Base-by-base conservation (phyloP, 805 yeast species). In the Metschnikowia kofuensis region DNA sequence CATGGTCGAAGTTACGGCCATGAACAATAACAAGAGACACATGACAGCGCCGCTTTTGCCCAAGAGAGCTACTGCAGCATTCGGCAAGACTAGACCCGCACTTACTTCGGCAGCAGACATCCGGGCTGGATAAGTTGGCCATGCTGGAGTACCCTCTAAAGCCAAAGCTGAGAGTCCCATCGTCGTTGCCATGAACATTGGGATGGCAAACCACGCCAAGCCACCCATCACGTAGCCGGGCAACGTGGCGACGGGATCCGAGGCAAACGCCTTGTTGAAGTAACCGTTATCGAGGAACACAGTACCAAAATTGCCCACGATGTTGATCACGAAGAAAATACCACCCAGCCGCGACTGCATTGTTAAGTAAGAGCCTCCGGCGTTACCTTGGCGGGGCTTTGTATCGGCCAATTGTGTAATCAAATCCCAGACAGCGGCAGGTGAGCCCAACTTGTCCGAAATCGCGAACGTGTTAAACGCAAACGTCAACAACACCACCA, bases 1-100 rank as follows among this genome's bases (percentile, higher is more conserved):
- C 79, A 88, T 82, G 27, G 96, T 96, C 41, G 95, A 86, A 0
- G 96, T 90, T 37, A 87, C 92, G 27, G 96, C 96, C 91, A 89
- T 86, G 68, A 90, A 90, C 11, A 89, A 80, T 74, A 90, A 69
- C 31, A 90, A 65, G 54, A 90, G 75, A 7, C 90, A 78, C 32
- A 91, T 91, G 42, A 82, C 91, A 4, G 95, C 96, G 52, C 97
- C 97, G 59, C 91, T 88, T 54, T 76, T 84, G 45, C 96, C 96
- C 68, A 90, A 74, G 38, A 90, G 69, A 0, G 96, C 89, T 38
- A 82, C 85, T 1, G 96, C 95, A 35, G 96, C 85, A 53, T 80
- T 80, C 9, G 89, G 89, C 47, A 86, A 70, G 9, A 82, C 90
- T 48, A 90, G 72, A 31, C 97, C 97, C 13, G 91, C 85, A 53